These are phyloP conservation scores for Pseudonitzschia pungens DNA, from an alignment of 108 stramenopile species.

Conservation along the genomic window DNA sequence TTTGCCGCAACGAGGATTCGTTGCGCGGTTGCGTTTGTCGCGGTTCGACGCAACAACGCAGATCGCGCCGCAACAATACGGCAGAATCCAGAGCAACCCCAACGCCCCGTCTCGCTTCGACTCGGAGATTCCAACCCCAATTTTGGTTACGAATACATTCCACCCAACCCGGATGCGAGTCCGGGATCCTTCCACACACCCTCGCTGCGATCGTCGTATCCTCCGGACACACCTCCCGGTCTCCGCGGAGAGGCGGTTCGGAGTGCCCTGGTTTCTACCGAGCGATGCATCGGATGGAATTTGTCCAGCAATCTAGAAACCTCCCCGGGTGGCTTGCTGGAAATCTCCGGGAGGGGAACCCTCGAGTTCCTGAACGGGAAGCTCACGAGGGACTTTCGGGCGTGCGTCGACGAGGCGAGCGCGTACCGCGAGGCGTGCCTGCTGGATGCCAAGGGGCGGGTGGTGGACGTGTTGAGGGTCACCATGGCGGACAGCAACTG, in stretches of 20 bases:
- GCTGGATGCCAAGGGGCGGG: slow-evolving; percentile 65
- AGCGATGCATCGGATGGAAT: slow-evolving; percentile 52
- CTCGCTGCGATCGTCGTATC: slow-evolving; percentile 53
- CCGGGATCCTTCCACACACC: slow-evolving; percentile 10
- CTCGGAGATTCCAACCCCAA: no score
- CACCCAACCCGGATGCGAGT: slow-evolving; percentile 32
- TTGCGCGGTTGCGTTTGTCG: no score
- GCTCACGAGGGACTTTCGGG: slow-evolving; percentile 51
- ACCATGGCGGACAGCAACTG: slow-evolving; percentile 28
- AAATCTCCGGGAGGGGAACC: slow-evolving; percentile 59
- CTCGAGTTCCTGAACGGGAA: slow-evolving; percentile 69
- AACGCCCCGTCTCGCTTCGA: no score
- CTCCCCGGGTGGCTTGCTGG: slow-evolving; percentile 45
- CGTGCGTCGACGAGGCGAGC: neutral
- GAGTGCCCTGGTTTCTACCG: slow-evolving; percentile 59
- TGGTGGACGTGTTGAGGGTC: slow-evolving; percentile 61
- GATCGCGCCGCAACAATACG: no score
- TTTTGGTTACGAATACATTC: slow-evolving; percentile 22
- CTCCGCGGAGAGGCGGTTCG: slow-evolving; percentile 86
- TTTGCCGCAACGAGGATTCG: no score
- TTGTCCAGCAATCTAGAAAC: slow-evolving; percentile 22
- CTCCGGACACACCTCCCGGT: slow-evolving; percentile 61
- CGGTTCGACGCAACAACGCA: no score
- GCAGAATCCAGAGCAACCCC: no score
- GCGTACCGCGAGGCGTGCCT: slow-evolving; percentile 52